Conservation (phyloP, 1,139 yeast genomes). For the Suhomyces taliae region DNA sequence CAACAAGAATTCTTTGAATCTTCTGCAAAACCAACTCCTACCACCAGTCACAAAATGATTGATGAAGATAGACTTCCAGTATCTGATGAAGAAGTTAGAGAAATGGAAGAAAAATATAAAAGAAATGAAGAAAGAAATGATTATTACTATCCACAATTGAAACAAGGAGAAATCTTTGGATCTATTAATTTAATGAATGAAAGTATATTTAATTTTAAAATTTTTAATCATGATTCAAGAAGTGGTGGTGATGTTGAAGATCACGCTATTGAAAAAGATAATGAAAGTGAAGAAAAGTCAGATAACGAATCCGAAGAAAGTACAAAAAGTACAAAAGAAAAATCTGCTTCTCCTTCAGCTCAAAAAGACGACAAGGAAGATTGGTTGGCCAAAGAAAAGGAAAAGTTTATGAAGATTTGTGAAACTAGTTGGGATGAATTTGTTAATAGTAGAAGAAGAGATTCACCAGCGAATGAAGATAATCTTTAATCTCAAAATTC, state of each 20-base stretch:
- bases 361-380: constrained; percentile 9
- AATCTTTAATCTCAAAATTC: too few species aligned
- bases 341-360: constrained; percentile 5
- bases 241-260: constrained; percentile 11
- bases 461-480: not conserved
- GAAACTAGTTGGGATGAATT: constrained; percentile 58
- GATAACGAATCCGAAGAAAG: constrained; percentile 3
- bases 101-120: constrained; percentile 38
- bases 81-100: constrained; percentile 38
- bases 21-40: constrained; percentile 7
- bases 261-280: constrained; percentile 11
- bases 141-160: constrained; percentile 5
- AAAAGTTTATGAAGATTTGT: constrained; percentile 52
- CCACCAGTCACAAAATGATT: constrained; percentile 9
- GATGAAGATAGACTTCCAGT: constrained; percentile 41
- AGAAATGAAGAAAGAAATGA: not conserved
- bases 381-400: constrained; percentile 35
- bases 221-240: constrained; percentile 27
- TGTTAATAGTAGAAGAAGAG: constrained; percentile 12
- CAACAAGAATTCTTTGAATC: constrained; percentile 46
- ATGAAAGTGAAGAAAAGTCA: not conserved
- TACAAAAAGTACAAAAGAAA: constrained; percentile 1
- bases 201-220: constrained; percentile 42
- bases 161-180: constrained; percentile 40
- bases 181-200: constrained; percentile 46